Conservation (phyloP, 176 grass and related monocot genomes). For the Puya raimondii region DNA sequence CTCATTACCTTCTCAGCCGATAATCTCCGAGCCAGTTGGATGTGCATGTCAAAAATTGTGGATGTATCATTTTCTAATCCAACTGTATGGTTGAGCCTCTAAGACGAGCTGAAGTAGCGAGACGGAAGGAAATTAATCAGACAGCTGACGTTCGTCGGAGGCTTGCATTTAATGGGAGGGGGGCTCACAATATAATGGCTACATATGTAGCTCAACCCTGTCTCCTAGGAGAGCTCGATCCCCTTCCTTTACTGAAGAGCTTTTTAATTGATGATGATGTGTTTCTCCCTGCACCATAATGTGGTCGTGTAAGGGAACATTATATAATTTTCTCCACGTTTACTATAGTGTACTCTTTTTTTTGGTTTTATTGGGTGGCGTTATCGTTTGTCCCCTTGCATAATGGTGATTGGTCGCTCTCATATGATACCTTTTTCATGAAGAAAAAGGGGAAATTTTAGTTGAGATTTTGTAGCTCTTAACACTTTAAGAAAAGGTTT, state of each 20-base stretch:
- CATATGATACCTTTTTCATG: not conserved
- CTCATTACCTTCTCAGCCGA: not conserved
- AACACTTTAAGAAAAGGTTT: too few species aligned
- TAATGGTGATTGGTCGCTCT: not conserved
- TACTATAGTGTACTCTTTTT: not conserved
- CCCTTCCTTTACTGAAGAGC: too few species aligned
- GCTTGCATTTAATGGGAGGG: not conserved
- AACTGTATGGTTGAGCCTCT: not conserved
- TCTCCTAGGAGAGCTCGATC: too few species aligned
- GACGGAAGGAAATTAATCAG: conserved; percentile 26
- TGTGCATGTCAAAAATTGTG: not conserved
- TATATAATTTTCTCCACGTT: too few species aligned
- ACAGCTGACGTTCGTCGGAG: conserved; percentile 19
- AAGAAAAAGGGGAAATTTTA: not conserved
- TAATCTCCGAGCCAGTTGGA: not conserved
- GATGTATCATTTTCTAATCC: not conserved
- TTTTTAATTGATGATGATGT: too few species aligned
- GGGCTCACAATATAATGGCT: too few species aligned
- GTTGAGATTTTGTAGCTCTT: too few species aligned
- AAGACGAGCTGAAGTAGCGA: not conserved
- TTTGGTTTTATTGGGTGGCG: not conserved
- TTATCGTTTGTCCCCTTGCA: not conserved
- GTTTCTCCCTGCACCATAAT: too few species aligned
- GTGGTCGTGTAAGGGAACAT: too few species aligned
- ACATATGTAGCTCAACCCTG: too few species aligned